Conservation (phyloP, 176 grass and related monocot genomes). For the Carex littledalei region DNA sequence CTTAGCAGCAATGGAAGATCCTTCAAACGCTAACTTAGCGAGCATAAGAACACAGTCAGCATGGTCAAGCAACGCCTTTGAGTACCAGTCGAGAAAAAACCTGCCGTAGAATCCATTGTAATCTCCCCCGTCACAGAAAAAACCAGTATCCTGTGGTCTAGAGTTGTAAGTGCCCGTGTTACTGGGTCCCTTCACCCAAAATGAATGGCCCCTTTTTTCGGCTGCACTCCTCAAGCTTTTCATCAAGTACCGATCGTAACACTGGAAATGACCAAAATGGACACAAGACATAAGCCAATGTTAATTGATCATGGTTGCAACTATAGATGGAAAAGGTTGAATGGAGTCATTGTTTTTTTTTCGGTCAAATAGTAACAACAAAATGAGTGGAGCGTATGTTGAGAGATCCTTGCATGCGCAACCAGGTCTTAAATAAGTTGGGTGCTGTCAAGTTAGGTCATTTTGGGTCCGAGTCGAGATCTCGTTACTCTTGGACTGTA, state of each 20-base stretch:
- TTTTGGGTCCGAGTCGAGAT: neutral
- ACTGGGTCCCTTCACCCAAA: conserved; percentile 71
- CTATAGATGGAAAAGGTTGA: neutral
- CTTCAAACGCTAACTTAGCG: conserved; percentile 77
- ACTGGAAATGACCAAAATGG: conserved; percentile 41
- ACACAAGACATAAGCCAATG: neutral
- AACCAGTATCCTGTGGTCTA: conserved; percentile 67
- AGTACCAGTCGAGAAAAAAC: conserved; percentile 90
- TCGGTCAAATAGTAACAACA: neutral
- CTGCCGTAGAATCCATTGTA: conserved; percentile 88
- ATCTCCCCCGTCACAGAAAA: conserved; percentile 90
- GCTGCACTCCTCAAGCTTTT: conserved; percentile 72
- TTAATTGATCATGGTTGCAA: neutral
- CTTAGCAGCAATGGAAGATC: conserved; percentile 61
- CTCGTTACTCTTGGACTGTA: neutral
- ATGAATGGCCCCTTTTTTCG: conserved; percentile 60
- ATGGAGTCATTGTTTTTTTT: neutral
- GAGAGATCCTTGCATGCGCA: neutral
- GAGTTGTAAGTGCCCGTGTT: conserved; percentile 82
- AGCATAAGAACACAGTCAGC: conserved; percentile 65
- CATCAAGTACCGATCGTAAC: conserved; percentile 79
- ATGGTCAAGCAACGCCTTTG: conserved; percentile 63
- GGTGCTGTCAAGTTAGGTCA: neutral
- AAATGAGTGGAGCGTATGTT: neutral
- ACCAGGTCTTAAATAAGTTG: neutral